Base-by-base conservation (phyloP, 306 rosid genomes). In the Quercus engelmannii region DNA sequence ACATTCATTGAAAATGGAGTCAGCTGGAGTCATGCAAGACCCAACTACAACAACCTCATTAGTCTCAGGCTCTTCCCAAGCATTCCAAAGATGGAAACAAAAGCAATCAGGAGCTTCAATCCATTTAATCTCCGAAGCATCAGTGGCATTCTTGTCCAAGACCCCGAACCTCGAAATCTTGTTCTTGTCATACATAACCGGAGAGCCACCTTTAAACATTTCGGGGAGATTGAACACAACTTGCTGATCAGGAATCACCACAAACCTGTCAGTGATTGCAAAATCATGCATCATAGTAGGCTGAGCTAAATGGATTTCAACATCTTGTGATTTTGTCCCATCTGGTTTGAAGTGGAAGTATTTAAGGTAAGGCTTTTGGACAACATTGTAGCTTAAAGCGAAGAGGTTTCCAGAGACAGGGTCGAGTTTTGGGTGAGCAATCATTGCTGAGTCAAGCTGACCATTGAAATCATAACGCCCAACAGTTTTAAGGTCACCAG, bases 221-320 rank as follows among this genome's bases (percentile, higher is more conserved):
- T 95, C 97, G 3, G 84, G 76, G 0, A 95, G 76, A 28, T 90
- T 93, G 73, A 95, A 95, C 6, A 95, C 99, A 1, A 95, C 98
- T 62, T 95, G 99, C 77, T 95, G 99, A 65, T 95, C 99, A 0
- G 99, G 99, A n/a, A 93, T 70, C 5, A 95, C 90, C 10, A 95
- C 97, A 43, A 81, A 86, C 1, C 46, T 85, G 74, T 95, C 91
- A 0, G 99, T 95, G 1, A 94, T 92, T 0, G 99, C 99, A 55
- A 94, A 94, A 46, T 94, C 99, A 68, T 94, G 99, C 86, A 95
- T 95, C 99, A 95, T 95, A 1, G 99, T 95, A 0, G 99, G 90
- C 63, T 90, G 86, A 0, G 76, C 49, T 0, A 95, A 46, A 0
- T 94, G 91, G 51, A 95, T 90, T 46, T 91, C 97, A 0, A 95